Base-by-base conservation (phyloP, 208 protist genomes). In the Trypanosoma vivax region DNA sequence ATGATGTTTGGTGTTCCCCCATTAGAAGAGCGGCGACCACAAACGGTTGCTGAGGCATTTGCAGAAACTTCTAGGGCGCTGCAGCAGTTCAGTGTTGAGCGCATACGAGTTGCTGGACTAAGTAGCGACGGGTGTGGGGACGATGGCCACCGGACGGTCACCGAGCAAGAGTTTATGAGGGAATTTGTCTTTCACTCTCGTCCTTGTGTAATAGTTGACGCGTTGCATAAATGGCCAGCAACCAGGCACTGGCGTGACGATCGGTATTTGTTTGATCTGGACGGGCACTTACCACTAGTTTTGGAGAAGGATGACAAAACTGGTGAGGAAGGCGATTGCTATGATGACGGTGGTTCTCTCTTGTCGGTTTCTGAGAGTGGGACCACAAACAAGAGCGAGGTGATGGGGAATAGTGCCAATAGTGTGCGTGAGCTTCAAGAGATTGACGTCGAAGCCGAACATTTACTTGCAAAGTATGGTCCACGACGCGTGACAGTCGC, bases 121-220 rank as follows among this genome's bases (percentile, higher is more conserved):
- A 83, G 75, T 34, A 4, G 11, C 24, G 9, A 23, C 3, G 24
- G 13, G 13, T 19, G 41, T 31, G 39, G 5, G 2, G 58, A 46
- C 1, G 54, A 71, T 21, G 54, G 46, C 1, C 31, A 73, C 5
- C 71, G 76, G 9, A 60, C 66, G 13, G 45, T 90, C 2, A 84
- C 72, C 16, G 75, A 88, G 59, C 66, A 83, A 53, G 65, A 87
- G 34, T 94, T 94, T 47, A 86, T 89, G 79, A 70, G 78, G 27
- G 75, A 88, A 51, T 94, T 81, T 66, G 83, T 94, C 11, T 88
- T 89, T 37, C 79, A 83, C 50, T 84, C 73, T 0, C 75, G 81
- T 0, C 86, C 86, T 13, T 89, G 80, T 46, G 68, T 94, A 9
- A 87, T 94, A 68, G 56, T 88, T 1, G 80, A 71, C 28, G 79